Conservation (phyloP, 495 filamentous ascomycete genomes). For the Extremus antarcticus region DNA sequence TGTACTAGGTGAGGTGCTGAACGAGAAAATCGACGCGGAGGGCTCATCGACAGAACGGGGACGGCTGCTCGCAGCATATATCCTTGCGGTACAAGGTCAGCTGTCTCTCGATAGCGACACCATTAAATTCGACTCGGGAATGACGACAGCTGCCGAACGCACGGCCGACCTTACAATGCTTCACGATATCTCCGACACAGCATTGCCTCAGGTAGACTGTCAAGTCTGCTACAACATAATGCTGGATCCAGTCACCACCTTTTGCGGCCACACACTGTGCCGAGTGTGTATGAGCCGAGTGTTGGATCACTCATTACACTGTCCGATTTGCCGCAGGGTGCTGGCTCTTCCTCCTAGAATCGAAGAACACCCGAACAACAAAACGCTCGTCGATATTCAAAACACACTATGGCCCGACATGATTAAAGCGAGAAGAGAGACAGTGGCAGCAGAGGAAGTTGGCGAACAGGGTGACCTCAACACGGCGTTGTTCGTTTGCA, state of each 20-base stretch:
- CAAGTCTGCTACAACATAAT: constrained; percentile 76
- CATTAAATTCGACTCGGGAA: constrained; percentile 36
- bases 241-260: constrained; percentile 68
- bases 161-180: constrained; percentile 43
- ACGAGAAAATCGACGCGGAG: background rate
- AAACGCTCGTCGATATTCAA: constrained; percentile 48
- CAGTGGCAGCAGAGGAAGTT: constrained; percentile 41
- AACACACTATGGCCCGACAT: constrained; percentile 55
- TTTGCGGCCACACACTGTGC: constrained; percentile 86
- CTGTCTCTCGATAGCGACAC: constrained; percentile 46
- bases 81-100: constrained; percentile 42
- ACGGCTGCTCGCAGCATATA: constrained; percentile 50
- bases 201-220: constrained; percentile 66
- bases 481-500: constrained; percentile 70
- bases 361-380: constrained; percentile 48
- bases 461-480: constrained; percentile 42
- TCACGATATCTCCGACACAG: constrained; percentile 46
- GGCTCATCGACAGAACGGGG: constrained; percentile 38
- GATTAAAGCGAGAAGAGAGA: constrained; percentile 44
- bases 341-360: constrained; percentile 51
- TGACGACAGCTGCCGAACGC: constrained; percentile 29
- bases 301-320: constrained; percentile 63
- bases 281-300: constrained; percentile 63
- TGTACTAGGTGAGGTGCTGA: constrained; percentile 17
- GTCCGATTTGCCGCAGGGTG: constrained; percentile 64